Conservation (phyloP, 257 asterid genomes). For the Solanum virginianum region DNA sequence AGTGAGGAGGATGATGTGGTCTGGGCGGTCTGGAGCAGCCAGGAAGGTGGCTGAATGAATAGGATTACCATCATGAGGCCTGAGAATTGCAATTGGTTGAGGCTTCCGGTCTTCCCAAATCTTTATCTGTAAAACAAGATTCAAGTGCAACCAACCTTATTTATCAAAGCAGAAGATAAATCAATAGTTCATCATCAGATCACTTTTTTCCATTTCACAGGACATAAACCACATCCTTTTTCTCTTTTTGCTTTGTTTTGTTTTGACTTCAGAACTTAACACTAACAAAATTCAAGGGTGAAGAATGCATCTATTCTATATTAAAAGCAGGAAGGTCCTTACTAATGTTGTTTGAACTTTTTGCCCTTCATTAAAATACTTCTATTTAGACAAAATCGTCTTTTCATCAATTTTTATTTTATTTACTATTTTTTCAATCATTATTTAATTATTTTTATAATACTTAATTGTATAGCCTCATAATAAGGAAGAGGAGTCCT, state of each 20-base stretch:
- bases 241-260: background rate
- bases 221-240: background rate
- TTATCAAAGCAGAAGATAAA: background rate
- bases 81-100: constrained; percentile 75
- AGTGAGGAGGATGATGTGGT: constrained; percentile 87
- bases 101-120: constrained; percentile 91
- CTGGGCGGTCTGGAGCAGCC: constrained; percentile 79
- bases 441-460: too few relatives aligned
- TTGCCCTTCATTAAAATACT: too few relatives aligned
- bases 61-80: constrained; percentile 93
- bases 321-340: too few relatives aligned
- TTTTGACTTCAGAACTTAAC: background rate
- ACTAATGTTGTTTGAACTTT: too few relatives aligned
- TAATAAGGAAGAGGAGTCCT: too few relatives aligned
- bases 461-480: too few relatives aligned
- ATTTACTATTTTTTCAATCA: too few relatives aligned
- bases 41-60: constrained; percentile 85
- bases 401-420: too few relatives aligned
- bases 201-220: background rate
- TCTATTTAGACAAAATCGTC: too few relatives aligned
- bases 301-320: background rate
- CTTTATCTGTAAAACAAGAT: constrained; percentile 53
- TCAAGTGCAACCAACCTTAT: background rate
- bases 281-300: background rate
- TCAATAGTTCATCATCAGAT: background rate